These are phyloP conservation scores for Zygoascus sp. DNA, from an alignment of 1,139 yeast species.

Conservation along the genomic window DNA sequence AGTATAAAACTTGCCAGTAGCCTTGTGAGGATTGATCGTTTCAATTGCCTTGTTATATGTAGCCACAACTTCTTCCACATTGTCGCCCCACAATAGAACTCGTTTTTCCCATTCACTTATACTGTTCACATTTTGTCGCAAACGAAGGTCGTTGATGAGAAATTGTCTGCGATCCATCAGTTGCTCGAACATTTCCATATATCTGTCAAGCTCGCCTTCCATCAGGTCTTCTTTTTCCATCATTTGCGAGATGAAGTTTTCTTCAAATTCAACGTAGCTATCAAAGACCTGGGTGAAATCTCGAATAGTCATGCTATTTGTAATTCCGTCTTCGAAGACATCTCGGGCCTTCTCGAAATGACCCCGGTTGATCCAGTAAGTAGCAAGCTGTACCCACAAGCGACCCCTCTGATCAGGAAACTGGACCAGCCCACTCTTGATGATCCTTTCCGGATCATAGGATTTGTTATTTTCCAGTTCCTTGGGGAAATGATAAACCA, in stretches of 20 bases:
- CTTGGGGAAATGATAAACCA: conserved; percentile 33
- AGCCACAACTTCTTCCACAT: conserved; percentile 43
- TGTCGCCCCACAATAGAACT: conserved; percentile 42
- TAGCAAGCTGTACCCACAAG: conserved; percentile 49
- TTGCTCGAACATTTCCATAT: conserved; percentile 51
- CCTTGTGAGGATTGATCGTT: conserved; percentile 60
- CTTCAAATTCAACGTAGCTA: conserved; percentile 59
- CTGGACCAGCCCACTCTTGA: conserved; percentile 39
- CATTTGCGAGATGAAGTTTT: conserved; percentile 41
- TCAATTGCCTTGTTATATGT: conserved; percentile 65
- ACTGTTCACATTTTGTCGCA: conserved; percentile 59
- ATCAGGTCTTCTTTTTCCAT: conserved; percentile 30
- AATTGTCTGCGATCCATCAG: conserved; percentile 54
- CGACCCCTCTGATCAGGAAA: conserved; percentile 61
- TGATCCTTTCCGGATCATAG: conserved; percentile 36
- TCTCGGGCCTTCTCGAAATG: conserved; percentile 45
- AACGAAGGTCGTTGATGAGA: conserved; percentile 58
- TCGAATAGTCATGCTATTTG: conserved; percentile 46
- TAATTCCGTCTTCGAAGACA: conserved; percentile 46
- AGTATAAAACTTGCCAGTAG: conserved; percentile 37
- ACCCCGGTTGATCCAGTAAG: conserved; percentile 41
- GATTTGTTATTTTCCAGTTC: conserved; percentile 10
- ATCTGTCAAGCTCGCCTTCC: conserved; percentile 31
- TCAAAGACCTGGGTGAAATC: conserved; percentile 68
- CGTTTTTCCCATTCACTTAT: conserved; percentile 68